Evolutionary conservation across 257 asterid species (phyloP), one percentile per base, ranked within the genome.

Genomic region (Thymus mandschuricus): DNA sequence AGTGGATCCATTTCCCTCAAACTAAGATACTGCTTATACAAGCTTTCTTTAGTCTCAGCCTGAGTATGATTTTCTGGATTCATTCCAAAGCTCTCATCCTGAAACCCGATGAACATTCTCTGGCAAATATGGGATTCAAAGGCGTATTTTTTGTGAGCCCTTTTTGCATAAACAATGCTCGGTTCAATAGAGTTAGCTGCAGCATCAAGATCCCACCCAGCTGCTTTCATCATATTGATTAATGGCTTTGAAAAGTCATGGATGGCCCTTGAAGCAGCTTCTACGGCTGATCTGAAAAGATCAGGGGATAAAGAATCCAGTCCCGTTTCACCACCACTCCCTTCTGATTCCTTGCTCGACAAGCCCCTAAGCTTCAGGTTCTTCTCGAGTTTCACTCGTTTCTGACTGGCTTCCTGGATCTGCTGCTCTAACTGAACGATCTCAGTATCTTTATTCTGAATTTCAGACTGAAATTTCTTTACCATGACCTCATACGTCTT

Each of bases 211-310:
- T 95, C 99, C 99, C 99, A 95, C 33, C 96, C 99, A 71, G 98
- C 96, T 40, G 98, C 99, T 82, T 95, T 95, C 99, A 95, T 92
- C 99, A 95, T 89, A 81, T 92, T 95, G 83, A 95, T 95, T 67
- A 95, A 75, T 11, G 99, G 99, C 82, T 95, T 95, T 64, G 99
- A 95, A 66, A 95, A 95, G 75, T 92, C 98, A 21, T 95, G 99
- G 78, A 95, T 89, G 76, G 98, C 92, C 71, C 76, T 80, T 61
- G 81, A 95, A 75, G 98, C 91, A 80, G 85, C 84, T 85, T 89
- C 92, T 55, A 88, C 98, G 2, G 96, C 87, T 48, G 88, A 74
- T 68, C 76, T 88, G 74, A 95, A 88, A 61, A 92, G 84, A 51
- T 90, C 98, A 11, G 94, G 91, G 52, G 97, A 82, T 64, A 95